A percentile compares a stretch with the other conserved stretches of the same genome.
Evolutionary conservation across 495 filamentous ascomycete species (phyloP).

Genomic region (Bombardia bombarda): DNA sequence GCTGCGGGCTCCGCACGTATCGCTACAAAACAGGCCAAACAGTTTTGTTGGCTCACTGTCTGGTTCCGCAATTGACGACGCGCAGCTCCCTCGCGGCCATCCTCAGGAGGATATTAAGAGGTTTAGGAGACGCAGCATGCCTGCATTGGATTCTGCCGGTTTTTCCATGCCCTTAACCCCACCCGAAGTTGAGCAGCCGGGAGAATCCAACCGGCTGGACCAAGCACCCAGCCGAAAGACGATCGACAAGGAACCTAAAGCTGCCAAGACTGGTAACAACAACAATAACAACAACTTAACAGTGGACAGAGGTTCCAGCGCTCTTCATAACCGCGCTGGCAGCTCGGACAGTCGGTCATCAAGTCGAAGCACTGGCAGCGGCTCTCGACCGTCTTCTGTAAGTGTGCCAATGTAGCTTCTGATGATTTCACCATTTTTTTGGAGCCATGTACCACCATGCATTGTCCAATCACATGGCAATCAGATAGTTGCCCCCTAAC

Average conservation of each 20-base stretch:
- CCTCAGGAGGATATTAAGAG: slow-evolving; percentile 60
- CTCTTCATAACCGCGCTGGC: slow-evolving; percentile 24
- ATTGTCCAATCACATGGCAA: slow-evolving; percentile 34
- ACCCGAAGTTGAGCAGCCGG: slow-evolving; percentile 29
- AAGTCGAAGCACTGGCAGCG: slow-evolving; percentile 28
- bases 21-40: slow-evolving; percentile 31
- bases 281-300: slow-evolving; percentile 12
- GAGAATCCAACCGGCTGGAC: slow-evolving; percentile 30
- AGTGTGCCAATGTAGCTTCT: slow-evolving; percentile 16
- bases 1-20: slow-evolving; percentile 21
- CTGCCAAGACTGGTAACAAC: slow-evolving; percentile 15
- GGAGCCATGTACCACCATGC: slow-evolving; percentile 4
- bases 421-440: not conserved
- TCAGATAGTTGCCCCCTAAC: slow-evolving; percentile 4
- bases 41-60: slow-evolving; percentile 32
- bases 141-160: slow-evolving; percentile 62
- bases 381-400: slow-evolving; percentile 39
- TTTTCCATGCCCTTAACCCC: slow-evolving; percentile 35
- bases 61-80: slow-evolving; percentile 43
- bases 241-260: slow-evolving; percentile 29
- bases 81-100: slow-evolving; percentile 36
- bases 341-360: slow-evolving; percentile 40
- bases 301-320: slow-evolving; percentile 12
- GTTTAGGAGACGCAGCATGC: slow-evolving; percentile 76
- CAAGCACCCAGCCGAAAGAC: slow-evolving; percentile 24